phyloP scores from a whole-genome alignment of 352 stramenopile genomes.

The Phytophthora pisi region DNA sequence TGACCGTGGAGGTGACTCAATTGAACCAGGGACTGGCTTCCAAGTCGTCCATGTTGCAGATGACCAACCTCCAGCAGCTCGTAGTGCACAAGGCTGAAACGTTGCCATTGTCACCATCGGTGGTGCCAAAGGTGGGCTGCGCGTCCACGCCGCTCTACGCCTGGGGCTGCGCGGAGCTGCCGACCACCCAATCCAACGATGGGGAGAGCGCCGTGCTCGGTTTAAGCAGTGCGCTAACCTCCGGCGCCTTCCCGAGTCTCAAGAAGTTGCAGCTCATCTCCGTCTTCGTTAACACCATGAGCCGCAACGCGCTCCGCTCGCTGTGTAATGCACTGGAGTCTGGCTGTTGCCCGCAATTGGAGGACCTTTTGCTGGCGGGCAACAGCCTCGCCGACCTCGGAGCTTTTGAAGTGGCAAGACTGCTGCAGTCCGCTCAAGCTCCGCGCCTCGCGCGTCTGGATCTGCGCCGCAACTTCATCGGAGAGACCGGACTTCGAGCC shows the following conservation, averaged over 20 bases:
- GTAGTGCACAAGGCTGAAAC: constrained; percentile 52
- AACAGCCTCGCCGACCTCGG: constrained; percentile 73
- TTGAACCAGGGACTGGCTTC: constrained; percentile 38
- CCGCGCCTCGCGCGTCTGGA: constrained; percentile 58
- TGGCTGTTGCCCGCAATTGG: constrained; percentile 54
- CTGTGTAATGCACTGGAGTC: constrained; percentile 50
- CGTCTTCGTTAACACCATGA: constrained; percentile 72
- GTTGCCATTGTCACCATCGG: constrained; percentile 5
- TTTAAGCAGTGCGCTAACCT: constrained; percentile 43
- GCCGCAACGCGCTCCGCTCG: constrained; percentile 47
- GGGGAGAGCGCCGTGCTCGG: constrained; percentile 57
- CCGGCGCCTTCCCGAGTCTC: constrained; percentile 46
- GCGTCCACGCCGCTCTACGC: constrained; percentile 52
- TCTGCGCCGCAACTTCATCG: constrained; percentile 75
- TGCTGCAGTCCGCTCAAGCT: constrained; percentile 43
- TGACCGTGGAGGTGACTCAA: constrained; percentile 58
- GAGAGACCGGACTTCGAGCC: constrained; percentile 57
- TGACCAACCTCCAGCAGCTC: constrained; percentile 66
- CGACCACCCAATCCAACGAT: constrained; percentile 57
- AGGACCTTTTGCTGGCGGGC: constrained; percentile 65
- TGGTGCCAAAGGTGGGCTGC: constrained; percentile 7
- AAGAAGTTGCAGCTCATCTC: constrained; percentile 71
- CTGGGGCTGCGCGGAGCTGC: constrained; percentile 65
- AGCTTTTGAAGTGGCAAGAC: constrained; percentile 46
- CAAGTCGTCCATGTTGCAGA: constrained; percentile 41